A percentile compares a stretch with the other conserved stretches of the same genome.
Conservation (phyloP, 257 asterid species). For the Nemophila menziesii region DNA sequence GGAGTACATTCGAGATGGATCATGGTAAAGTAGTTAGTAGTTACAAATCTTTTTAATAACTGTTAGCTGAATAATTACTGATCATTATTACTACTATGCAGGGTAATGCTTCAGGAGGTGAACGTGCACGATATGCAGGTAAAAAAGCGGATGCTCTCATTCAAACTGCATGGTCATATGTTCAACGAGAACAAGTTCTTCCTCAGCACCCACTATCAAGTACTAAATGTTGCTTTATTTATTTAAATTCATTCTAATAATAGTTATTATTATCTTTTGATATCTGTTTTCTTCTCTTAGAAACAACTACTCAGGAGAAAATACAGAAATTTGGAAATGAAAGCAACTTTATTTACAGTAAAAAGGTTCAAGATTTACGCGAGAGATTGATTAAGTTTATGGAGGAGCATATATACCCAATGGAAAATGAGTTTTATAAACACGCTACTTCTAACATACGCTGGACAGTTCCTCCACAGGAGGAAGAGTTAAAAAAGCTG, state of each 20-base stretch:
- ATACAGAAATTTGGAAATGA: slow-evolving; percentile 23
- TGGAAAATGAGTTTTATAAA: slow-evolving; percentile 63
- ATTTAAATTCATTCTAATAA: neutral
- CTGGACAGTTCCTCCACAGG: slow-evolving; percentile 83
- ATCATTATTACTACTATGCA: slow-evolving; percentile 19
- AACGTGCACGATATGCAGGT: slow-evolving; percentile 69
- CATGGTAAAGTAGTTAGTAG: slow-evolving; percentile 31
- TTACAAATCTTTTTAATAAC: neutral
- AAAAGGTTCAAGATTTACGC: slow-evolving; percentile 56
- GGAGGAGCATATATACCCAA: slow-evolving; percentile 75
- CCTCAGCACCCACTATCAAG: slow-evolving; percentile 61
- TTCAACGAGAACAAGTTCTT: slow-evolving; percentile 54
- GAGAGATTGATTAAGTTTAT: slow-evolving; percentile 57
- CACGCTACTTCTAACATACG: slow-evolving; percentile 65
- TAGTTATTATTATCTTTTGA: neutral
- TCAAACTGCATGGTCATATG: slow-evolving; percentile 53
- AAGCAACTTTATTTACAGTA: slow-evolving; percentile 61
- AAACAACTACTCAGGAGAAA: slow-evolving; percentile 21
- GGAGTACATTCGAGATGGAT: slow-evolving; percentile 88
- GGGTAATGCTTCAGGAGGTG: slow-evolving; percentile 99
- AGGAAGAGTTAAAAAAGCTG: slow-evolving; percentile 79
- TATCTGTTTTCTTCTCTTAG: slow-evolving; percentile 22
- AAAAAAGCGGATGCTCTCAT: slow-evolving; percentile 52
- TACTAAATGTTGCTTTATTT: slow-evolving; percentile 9
- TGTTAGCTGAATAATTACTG: slow-evolving; percentile 1